Evolutionary conservation across 2,329 filamentous ascomycete species (phyloP).

Genomic region (Diaporthe sp.): DNA sequence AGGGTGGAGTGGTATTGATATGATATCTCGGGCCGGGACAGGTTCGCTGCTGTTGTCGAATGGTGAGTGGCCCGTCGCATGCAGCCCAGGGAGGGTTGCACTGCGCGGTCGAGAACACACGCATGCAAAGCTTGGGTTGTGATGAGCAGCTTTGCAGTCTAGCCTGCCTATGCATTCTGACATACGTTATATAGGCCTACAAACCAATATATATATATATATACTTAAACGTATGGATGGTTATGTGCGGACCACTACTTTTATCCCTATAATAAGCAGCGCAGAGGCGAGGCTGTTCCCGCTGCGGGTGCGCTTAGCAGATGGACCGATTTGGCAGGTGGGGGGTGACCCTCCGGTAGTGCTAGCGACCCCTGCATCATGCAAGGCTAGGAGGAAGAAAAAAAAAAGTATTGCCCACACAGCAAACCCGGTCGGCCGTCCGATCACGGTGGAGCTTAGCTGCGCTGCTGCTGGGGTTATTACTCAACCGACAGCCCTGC

Average conservation of each 20-base stretch:
- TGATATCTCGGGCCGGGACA: not conserved
- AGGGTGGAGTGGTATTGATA: conserved; percentile 11
- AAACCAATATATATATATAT: not conserved
- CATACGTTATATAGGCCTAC: not conserved
- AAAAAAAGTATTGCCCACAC: conserved; percentile 8
- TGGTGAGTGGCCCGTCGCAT: not conserved
- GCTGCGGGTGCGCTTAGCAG: not conserved
- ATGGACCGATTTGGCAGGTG: conserved; percentile 10
- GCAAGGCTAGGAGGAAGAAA: conserved; percentile 4
- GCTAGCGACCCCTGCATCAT: conserved; percentile 10
- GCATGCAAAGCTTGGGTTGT: not conserved
- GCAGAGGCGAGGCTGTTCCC: not conserved
- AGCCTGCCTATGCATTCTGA: not conserved
- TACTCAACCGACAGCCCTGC: conserved; percentile 23
- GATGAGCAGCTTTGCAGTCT: not conserved
- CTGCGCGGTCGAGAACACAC: not conserved
- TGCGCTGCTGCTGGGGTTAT: conserved; percentile 12
- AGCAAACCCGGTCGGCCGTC: conserved; percentile 15
- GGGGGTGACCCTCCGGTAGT: conserved; percentile 12
- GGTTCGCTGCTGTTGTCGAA: not conserved
- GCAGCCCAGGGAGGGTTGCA: not conserved
- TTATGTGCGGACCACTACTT: not conserved
- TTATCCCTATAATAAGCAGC: not conserved
- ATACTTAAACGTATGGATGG: not conserved
- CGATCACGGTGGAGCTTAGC: conserved; percentile 21